Conservation (phyloP, 2,329 filamentous ascomycete species). For the Colletotrichum melonis region DNA sequence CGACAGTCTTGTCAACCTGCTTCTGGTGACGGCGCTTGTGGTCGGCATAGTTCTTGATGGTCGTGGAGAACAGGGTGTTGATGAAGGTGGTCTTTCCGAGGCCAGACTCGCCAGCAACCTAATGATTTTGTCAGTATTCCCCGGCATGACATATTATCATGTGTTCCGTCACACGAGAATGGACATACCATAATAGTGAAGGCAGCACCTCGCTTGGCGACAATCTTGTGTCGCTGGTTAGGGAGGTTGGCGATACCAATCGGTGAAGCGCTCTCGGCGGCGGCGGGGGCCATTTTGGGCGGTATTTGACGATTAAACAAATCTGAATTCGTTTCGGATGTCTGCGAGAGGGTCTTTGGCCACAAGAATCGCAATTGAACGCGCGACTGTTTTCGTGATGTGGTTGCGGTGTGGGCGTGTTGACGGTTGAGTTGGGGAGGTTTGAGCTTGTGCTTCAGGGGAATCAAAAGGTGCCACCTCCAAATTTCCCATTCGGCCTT, state of each 20-base stretch:
- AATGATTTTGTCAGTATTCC: constrained; percentile 25
- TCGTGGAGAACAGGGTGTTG: constrained; percentile 99
- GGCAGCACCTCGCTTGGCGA: constrained; percentile 88
- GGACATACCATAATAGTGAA: constrained; percentile 96
- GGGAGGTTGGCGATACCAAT: constrained; percentile 82
- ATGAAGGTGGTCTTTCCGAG: constrained; percentile 99
- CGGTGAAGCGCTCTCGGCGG: constrained; percentile 71
- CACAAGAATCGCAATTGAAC: constrained; percentile 29
- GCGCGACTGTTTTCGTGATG: constrained; percentile 36
- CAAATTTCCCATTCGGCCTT: constrained; percentile 37
- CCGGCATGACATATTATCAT: neutral
- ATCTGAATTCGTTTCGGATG: constrained; percentile 33
- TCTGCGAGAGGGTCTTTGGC: constrained; percentile 25
- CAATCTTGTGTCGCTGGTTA: constrained; percentile 81
- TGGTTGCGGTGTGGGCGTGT: constrained; percentile 36
- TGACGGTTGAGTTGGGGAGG: constrained; percentile 35
- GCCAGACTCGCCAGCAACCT: constrained; percentile 98
- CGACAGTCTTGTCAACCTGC: constrained; percentile 99
- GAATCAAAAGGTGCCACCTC: constrained; percentile 39
- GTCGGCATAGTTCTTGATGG: constrained; percentile 99
- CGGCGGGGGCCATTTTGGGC: constrained; percentile 66
- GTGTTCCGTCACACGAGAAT: neutral
- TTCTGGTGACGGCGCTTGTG: constrained; percentile 99
- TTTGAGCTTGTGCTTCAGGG: constrained; percentile 40
- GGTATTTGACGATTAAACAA: constrained; percentile 37